phyloP scores from a whole-genome alignment of 495 filamentous ascomycete species.

The Trichoderma erinaceum region DNA sequence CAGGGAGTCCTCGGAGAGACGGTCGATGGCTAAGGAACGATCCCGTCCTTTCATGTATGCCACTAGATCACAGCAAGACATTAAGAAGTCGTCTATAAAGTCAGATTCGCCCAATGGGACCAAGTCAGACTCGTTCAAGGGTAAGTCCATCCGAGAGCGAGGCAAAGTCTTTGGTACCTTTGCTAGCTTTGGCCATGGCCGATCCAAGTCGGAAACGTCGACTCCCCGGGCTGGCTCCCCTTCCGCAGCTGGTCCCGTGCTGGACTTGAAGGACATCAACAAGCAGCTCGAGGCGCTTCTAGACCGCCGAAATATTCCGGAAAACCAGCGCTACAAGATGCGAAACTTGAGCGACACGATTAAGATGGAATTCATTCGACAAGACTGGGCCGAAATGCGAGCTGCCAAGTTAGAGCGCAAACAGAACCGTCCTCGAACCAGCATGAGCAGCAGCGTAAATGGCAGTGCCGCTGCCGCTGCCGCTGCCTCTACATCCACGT shows the following conservation, averaged over 20 bases:
- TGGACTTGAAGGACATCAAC: conserved; percentile 40
- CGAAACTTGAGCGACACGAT: conserved; percentile 78
- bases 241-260: conserved; percentile 26
- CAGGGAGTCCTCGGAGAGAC: conserved; percentile 17
- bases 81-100: conserved; percentile 7
- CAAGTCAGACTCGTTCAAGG: conserved; percentile 7
- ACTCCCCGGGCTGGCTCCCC: conserved; percentile 45
- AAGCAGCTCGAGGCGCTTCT: conserved; percentile 60
- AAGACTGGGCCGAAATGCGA: conserved; percentile 67
- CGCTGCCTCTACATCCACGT: not conserved
- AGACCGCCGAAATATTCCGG: conserved; percentile 83
- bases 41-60: not conserved
- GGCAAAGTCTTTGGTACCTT: conserved; percentile 18
- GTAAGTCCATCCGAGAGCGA: conserved; percentile 8
- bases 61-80: conserved; percentile 5
- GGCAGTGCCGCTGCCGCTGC: conserved; percentile 16
- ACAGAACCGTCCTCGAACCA: conserved; percentile 27
- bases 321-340: conserved; percentile 91
- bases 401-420: conserved; percentile 30
- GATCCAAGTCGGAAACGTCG: conserved; percentile 30
- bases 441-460: conserved; percentile 28
- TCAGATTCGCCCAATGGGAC: not conserved
- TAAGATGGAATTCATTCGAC: conserved; percentile 90
- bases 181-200: conserved; percentile 17
- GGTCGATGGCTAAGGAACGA: conserved; percentile 3